These are phyloP conservation scores for Cucumis cinereus DNA, from an alignment of 306 rosid species.

Conservation along the genomic window DNA sequence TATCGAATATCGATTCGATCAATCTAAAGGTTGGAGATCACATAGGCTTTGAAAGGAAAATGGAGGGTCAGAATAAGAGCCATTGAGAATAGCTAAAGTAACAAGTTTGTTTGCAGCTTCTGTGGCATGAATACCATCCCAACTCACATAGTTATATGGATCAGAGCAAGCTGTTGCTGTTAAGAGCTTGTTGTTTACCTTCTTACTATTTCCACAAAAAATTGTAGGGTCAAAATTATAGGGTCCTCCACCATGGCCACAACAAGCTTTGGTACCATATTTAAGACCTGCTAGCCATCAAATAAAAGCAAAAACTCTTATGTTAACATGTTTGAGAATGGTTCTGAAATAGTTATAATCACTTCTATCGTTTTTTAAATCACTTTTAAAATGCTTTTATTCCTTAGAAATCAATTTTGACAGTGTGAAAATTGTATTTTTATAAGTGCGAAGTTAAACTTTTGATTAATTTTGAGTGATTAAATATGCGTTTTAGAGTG, in stretches of 20 bases:
- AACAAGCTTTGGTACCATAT: slow-evolving; percentile 71
- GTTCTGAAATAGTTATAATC: too few relatives aligned
- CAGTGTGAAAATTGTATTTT: too few relatives aligned
- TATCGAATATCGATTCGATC: slow-evolving; percentile 4
- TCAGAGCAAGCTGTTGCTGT: slow-evolving; percentile 60
- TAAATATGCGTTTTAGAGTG: too few relatives aligned
- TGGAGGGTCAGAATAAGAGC: slow-evolving; percentile 59
- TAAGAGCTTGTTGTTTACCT: slow-evolving; percentile 35
- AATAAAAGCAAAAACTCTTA: neutral
- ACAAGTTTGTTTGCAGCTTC: slow-evolving; percentile 78
- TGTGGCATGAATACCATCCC: slow-evolving; percentile 91
- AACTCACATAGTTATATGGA: slow-evolving; percentile 71
- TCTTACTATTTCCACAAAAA: slow-evolving; percentile 50
- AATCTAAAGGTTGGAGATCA: slow-evolving; percentile 39
- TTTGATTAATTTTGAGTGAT: too few relatives aligned
- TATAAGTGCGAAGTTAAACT: too few relatives aligned
- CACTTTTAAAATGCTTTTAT: too few relatives aligned
- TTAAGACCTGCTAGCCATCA: slow-evolving; percentile 31
- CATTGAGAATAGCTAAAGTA: slow-evolving; percentile 59
- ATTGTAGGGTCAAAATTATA: slow-evolving; percentile 49
- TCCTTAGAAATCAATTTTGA: too few relatives aligned
- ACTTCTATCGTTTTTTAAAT: too few relatives aligned
- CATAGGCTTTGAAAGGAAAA: slow-evolving; percentile 46
- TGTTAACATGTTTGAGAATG: neutral
- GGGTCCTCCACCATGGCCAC: slow-evolving; percentile 74